Evolutionary conservation across 148 eudicot species (phyloP).

Genomic region (Talinum fruticosum): DNA sequence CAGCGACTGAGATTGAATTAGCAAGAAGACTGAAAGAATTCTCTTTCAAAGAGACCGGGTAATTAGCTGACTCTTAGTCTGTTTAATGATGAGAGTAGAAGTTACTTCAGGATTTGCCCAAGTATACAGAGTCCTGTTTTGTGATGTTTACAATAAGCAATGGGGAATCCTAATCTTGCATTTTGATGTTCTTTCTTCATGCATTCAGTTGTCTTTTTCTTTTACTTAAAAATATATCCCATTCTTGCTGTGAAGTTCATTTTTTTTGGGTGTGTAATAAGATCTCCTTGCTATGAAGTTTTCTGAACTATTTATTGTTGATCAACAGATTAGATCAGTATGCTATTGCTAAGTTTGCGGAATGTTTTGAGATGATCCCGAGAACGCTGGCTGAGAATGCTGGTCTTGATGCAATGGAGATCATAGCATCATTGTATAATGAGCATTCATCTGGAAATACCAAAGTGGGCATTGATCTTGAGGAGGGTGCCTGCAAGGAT

Average conservation of each 20-base stretch:
- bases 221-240: not conserved
- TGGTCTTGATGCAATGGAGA: slow-evolving; percentile 92
- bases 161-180: not conserved
- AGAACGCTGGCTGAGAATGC: slow-evolving; percentile 91
- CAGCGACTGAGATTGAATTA: slow-evolving; percentile 92
- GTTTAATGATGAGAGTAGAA: not conserved
- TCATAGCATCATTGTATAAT: slow-evolving; percentile 79
- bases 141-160: not conserved
- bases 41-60: slow-evolving; percentile 93
- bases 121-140: not conserved
- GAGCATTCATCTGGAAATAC: slow-evolving; percentile 85
- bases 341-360: slow-evolving; percentile 89
- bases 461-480: slow-evolving; percentile 84
- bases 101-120: not conserved
- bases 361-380: slow-evolving; percentile 96
- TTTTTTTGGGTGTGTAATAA: not conserved
- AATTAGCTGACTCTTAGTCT: not conserved
- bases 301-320: slow-evolving; percentile 1
- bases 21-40: slow-evolving; percentile 84
- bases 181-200: not conserved
- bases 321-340: slow-evolving; percentile 81
- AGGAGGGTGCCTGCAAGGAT: slow-evolving; percentile 76
- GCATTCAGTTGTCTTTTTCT: not conserved
- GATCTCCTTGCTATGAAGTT: not conserved
- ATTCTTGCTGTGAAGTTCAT: not conserved